Percentiles rank a stretch among this genome's conserved stretches.
Conservation (phyloP, 2,329 filamentous ascomycete genomes). For the Apiospora phragmitis region DNA sequence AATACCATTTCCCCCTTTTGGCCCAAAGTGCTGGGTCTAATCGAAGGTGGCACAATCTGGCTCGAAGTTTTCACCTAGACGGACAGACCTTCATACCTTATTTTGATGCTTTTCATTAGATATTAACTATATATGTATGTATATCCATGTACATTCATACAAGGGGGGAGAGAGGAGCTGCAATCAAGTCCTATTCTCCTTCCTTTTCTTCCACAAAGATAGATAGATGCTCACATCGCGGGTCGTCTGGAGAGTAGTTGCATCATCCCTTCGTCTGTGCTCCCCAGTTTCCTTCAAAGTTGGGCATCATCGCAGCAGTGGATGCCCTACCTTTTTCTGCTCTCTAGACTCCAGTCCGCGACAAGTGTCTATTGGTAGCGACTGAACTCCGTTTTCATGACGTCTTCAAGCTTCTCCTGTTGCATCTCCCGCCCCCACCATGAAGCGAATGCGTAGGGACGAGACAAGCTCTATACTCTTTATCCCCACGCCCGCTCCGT, state of each 20-base stretch:
- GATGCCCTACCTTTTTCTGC: background rate
- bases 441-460: background rate
- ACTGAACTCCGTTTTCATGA: background rate
- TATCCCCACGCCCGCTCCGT: background rate
- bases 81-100: background rate
- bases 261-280: background rate
- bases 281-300: background rate
- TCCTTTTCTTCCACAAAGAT: background rate
- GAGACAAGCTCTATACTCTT: background rate
- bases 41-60: background rate
- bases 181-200: background rate
- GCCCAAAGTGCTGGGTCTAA: too few relatives aligned
- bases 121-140: constrained; percentile 2
- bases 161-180: background rate
- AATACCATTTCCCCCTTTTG: background rate
- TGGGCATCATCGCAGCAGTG: background rate
- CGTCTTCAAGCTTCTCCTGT: background rate
- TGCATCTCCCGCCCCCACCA: background rate
- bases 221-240: background rate
- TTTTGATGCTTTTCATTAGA: background rate
- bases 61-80: background rate
- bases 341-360: background rate
- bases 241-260: background rate
- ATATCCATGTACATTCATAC: background rate
- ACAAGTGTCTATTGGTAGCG: background rate